A percentile compares a stretch with the other conserved stretches of the same genome.
phyloP scores from a whole-genome alignment of 306 rosid species.

The Fragaria ananassa region DNA sequence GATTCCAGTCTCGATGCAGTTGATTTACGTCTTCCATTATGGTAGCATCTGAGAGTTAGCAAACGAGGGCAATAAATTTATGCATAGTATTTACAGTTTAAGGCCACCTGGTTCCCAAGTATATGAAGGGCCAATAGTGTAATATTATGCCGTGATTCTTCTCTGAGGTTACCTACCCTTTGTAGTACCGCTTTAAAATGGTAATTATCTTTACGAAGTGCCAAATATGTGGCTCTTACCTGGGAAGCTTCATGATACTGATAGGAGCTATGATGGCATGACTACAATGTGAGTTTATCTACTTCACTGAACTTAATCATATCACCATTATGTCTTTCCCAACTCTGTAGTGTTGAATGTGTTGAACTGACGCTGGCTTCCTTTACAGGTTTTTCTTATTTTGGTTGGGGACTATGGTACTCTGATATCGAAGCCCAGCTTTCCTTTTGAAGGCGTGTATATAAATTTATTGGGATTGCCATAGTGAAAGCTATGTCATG shows the following conservation, averaged over 20 bases:
- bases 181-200: slow-evolving; percentile 40
- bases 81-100: slow-evolving; percentile 42
- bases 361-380: slow-evolving; percentile 12
- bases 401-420: slow-evolving; percentile 31
- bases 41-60: slow-evolving; percentile 44
- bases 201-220: slow-evolving; percentile 19
- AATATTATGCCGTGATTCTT: slow-evolving; percentile 42
- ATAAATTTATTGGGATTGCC: slow-evolving; percentile 30
- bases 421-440: slow-evolving; percentile 34
- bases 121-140: slow-evolving; percentile 50
- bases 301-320: background rate
- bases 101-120: slow-evolving; percentile 45
- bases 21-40: slow-evolving; percentile 34
- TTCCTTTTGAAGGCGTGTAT: slow-evolving; percentile 40
- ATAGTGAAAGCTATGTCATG: slow-evolving; percentile 34
- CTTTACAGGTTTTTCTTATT: slow-evolving; percentile 26
- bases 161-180: slow-evolving; percentile 23
- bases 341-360: background rate
- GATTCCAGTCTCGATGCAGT: slow-evolving; percentile 33
- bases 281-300: slow-evolving; percentile 45
- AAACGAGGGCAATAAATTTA: slow-evolving; percentile 40
- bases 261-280: slow-evolving; percentile 26
- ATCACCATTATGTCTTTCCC: background rate
- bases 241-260: slow-evolving; percentile 9
- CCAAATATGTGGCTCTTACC: slow-evolving; percentile 19